Evolutionary conservation across 257 asterid species (phyloP).

Genomic region (Salvia rosmarinus): DNA sequence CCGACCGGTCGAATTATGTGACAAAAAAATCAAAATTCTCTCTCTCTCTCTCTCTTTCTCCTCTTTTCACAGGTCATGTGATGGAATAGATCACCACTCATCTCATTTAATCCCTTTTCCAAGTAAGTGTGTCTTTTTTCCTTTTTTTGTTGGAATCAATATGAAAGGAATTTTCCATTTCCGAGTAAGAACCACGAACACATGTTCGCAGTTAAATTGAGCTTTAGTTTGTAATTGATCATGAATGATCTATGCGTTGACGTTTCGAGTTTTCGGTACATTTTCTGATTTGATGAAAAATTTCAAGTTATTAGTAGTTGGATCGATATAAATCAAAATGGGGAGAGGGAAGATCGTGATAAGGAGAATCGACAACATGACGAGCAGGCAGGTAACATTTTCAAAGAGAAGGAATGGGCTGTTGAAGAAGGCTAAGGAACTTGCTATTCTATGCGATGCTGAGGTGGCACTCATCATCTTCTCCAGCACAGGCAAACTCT

Average conservation of each 20-base stretch:
- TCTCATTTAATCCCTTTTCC: background rate
- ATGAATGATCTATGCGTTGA: too few relatives aligned
- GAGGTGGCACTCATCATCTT: constrained; percentile 49
- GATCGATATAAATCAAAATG: constrained; percentile 13
- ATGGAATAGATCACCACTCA: background rate
- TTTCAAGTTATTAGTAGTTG: too few relatives aligned
- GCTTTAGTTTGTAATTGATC: too few relatives aligned
- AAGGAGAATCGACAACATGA: constrained; percentile 48
- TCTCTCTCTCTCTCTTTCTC: background rate
- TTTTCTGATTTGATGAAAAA: too few relatives aligned
- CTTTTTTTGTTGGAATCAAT: background rate
- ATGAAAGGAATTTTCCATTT: background rate
- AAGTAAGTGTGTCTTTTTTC: background rate
- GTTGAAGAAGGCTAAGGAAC: constrained; percentile 52
- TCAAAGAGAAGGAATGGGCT: constrained; percentile 52
- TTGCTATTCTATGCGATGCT: constrained; percentile 48
- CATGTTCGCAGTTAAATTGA: too few relatives aligned
- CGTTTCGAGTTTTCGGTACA: too few relatives aligned
- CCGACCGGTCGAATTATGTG: background rate
- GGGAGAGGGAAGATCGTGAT: constrained; percentile 55
- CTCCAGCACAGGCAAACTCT: constrained; percentile 53
- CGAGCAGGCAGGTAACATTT: constrained; percentile 52
- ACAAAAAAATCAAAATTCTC: background rate
- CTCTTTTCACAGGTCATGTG: background rate
- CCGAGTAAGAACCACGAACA: too few relatives aligned